A percentile compares a stretch with the other conserved stretches of the same genome.
Evolutionary conservation across 2,329 filamentous ascomycete genomes (phyloP).

Genomic region (Botryotinia calthae): DNA sequence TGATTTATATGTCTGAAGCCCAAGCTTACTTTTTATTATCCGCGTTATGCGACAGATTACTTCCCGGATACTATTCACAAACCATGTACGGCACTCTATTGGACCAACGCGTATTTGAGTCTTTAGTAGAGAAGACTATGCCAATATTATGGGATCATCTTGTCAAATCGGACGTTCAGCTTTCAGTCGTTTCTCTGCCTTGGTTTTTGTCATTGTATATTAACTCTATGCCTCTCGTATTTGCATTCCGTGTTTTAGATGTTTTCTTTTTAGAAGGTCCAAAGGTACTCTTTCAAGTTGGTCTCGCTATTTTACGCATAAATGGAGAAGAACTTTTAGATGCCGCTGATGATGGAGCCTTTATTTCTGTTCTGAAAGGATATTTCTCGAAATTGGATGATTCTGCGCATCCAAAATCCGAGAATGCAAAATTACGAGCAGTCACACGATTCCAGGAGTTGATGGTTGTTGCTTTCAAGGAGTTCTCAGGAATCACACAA

Average conservation of each 20-base stretch:
- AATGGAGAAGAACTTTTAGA: constrained; percentile 96
- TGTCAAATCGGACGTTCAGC: constrained; percentile 93
- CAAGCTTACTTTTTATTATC: constrained; percentile 96
- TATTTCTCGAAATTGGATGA: constrained; percentile 94
- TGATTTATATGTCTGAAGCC: constrained; percentile 97
- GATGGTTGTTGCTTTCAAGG: constrained; percentile 98
- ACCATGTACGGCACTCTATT: constrained; percentile 99
- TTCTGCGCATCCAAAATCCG: constrained; percentile 90
- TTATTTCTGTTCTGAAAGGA: constrained; percentile 91
- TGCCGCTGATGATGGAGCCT: constrained; percentile 89
- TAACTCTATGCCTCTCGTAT: constrained; percentile 98
- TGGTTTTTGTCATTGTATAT: constrained; percentile 99
- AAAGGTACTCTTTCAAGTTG: constrained; percentile 95
- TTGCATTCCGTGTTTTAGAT: constrained; percentile 92
- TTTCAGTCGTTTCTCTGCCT: constrained; percentile 93
- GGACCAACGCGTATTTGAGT: constrained; percentile 97
- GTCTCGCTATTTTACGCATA: constrained; percentile 91
- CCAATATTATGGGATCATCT: constrained; percentile 97
- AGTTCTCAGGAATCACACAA: constrained; percentile 94
- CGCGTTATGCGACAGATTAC: constrained; percentile 83
- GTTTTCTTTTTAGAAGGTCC: constrained; percentile 98
- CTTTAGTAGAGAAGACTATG: constrained; percentile 98
- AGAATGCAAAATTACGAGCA: constrained; percentile 89
- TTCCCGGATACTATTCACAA: constrained; percentile 96
- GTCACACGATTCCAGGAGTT: constrained; percentile 97